Conservation (phyloP, 441 rosid species). For the Bruguiera hainesii region DNA sequence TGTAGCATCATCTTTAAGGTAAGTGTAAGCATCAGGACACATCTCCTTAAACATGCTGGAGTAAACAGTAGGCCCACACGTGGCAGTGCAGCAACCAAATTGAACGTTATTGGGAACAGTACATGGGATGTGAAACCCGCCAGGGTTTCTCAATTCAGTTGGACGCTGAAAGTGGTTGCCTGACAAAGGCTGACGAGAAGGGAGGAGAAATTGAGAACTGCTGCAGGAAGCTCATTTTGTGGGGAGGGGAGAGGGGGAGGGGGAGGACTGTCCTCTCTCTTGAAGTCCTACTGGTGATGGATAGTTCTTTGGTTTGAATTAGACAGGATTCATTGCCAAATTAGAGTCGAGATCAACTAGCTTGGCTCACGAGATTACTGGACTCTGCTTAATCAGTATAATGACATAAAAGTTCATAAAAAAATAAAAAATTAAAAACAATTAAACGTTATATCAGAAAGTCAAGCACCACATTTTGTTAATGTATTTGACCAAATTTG, state of each 20-base stretch:
- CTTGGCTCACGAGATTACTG: no score
- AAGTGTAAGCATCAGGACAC: constrained; percentile 4
- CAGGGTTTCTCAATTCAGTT: constrained; percentile 12
- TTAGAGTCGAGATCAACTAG: no score
- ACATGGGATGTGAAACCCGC: constrained; percentile 13
- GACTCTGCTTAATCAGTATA: no score
- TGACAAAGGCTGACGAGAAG: neutral
- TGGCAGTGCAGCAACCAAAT: constrained; percentile 4
- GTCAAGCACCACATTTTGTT: no score
- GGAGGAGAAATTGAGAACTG: neutral
- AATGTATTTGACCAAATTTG: no score
- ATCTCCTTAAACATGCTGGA: constrained; percentile 9
- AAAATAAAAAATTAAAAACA: no score
- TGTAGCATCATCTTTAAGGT: neutral
- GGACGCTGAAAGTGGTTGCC: constrained; percentile 39
- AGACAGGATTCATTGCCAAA: no score
- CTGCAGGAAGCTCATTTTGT: neutral
- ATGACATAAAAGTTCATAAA: no score
- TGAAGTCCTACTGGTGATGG: neutral
- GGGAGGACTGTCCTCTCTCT: no score
- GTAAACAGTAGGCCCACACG: constrained; percentile 1
- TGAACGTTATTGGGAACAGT: constrained; percentile 1
- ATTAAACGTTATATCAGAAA: no score
- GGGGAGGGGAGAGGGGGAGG: no score
- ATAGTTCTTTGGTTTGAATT: neutral